These are phyloP conservation scores for Arctium lappa DNA, from an alignment of 129 eudicot species.

Conservation along the genomic window DNA sequence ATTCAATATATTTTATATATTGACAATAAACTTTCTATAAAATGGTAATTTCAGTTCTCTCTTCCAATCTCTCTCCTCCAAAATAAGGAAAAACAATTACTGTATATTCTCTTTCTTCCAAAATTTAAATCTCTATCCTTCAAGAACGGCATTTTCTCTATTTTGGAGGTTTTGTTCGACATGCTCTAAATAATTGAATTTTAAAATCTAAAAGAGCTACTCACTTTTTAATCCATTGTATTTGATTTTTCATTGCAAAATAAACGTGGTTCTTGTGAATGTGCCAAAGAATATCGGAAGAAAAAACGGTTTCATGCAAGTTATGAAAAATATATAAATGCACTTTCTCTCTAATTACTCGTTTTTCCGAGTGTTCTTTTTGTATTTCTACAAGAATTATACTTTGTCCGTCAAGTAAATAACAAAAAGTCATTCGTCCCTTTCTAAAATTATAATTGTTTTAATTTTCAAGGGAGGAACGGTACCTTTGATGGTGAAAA, in stretches of 20 bases:
- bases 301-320: background rate
- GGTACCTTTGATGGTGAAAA: conserved; percentile 59
- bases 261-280: background rate
- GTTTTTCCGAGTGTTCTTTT: background rate
- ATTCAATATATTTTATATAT: background rate
- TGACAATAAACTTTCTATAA: background rate
- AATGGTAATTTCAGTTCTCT: background rate
- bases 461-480: background rate
- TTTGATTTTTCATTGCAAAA: background rate
- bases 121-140: background rate
- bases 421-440: background rate
- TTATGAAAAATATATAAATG: background rate
- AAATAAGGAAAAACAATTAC: background rate
- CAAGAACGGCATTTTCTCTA: background rate
- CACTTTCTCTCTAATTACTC: background rate
- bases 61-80: background rate
- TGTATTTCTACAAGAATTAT: background rate
- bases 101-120: background rate
- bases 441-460: background rate
- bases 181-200: too few species aligned
- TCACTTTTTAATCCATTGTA: too few species aligned
- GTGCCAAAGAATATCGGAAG: background rate
- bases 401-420: background rate
- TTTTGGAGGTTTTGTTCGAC: too few species aligned
- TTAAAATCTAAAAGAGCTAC: too few species aligned